These are phyloP conservation scores for Neurospora sp. DNA, from an alignment of 495 filamentous ascomycete genomes.

Conservation along the genomic window DNA sequence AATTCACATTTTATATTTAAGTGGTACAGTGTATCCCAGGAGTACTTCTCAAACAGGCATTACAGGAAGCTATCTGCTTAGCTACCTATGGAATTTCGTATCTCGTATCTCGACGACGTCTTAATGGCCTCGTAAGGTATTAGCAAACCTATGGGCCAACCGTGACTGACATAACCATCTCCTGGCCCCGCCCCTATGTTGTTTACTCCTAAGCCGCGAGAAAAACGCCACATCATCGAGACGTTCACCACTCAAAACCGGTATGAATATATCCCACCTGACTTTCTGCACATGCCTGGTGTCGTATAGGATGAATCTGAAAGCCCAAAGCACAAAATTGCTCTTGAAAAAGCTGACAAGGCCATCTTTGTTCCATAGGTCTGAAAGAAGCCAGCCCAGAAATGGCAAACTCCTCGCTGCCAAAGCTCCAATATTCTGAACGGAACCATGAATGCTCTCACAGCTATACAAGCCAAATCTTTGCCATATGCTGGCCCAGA, in stretches of 20 bases:
- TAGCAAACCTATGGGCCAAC: neutral
- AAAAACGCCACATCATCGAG: neutral
- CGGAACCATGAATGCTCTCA: neutral
- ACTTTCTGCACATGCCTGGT: neutral
- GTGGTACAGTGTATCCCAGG: neutral
- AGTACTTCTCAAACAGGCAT: neutral
- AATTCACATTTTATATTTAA: neutral
- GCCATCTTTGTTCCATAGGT: neutral
- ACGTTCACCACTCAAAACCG: neutral
- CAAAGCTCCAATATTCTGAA: neutral
- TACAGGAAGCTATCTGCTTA: neutral
- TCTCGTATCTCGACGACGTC: neutral
- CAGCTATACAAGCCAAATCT: neutral
- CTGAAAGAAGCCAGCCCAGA: neutral
- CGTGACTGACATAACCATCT: neutral
- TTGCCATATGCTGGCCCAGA: neutral
- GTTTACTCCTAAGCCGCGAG: neutral
- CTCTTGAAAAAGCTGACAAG: neutral
- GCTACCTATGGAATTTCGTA: neutral
- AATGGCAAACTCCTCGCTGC: neutral
- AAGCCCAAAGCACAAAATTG: neutral
- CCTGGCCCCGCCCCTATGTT: neutral
- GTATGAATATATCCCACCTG: neutral
- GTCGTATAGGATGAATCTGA: neutral
- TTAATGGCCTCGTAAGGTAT: neutral